Evolutionary conservation across 257 asterid genomes (phyloP).

Genomic region (Nicotiana knightiana): DNA sequence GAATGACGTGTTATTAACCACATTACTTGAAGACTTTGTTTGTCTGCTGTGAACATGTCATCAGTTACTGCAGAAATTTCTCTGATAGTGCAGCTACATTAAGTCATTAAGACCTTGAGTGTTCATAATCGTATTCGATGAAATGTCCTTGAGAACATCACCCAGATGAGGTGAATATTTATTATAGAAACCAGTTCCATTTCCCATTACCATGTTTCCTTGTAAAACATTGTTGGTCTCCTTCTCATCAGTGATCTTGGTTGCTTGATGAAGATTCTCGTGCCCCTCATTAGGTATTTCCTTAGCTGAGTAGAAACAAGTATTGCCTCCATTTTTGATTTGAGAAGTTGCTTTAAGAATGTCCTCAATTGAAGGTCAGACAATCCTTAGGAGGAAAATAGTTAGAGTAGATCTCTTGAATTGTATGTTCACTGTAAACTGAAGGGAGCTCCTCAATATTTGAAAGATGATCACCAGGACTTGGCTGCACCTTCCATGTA

Average conservation of each 20-base stretch:
- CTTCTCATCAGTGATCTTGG: neutral
- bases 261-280: slow-evolving; percentile 7
- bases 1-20: neutral
- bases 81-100: slow-evolving; percentile 24
- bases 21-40: neutral
- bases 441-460: slow-evolving; percentile 22
- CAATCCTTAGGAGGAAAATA: slow-evolving; percentile 42
- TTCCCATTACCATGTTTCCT: neutral
- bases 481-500: slow-evolving; percentile 17
- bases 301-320: neutral
- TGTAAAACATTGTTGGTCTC: neutral
- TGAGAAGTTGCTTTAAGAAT: slow-evolving; percentile 18
- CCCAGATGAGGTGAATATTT: slow-evolving; percentile 14
- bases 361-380: slow-evolving; percentile 18
- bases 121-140: slow-evolving; percentile 18
- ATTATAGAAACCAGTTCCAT: slow-evolving; percentile 14
- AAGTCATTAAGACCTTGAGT: slow-evolving; percentile 25
- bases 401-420: slow-evolving; percentile 23
- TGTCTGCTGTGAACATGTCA: neutral
- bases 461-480: slow-evolving; percentile 11
- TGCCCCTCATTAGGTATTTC: slow-evolving; percentile 6
- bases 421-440: neutral
- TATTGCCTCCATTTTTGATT: neutral
- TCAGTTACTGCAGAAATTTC: slow-evolving; percentile 13
- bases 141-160: slow-evolving; percentile 15